phyloP scores from a whole-genome alignment of 208 protist species.

The Leishmania mexicana region DNA sequence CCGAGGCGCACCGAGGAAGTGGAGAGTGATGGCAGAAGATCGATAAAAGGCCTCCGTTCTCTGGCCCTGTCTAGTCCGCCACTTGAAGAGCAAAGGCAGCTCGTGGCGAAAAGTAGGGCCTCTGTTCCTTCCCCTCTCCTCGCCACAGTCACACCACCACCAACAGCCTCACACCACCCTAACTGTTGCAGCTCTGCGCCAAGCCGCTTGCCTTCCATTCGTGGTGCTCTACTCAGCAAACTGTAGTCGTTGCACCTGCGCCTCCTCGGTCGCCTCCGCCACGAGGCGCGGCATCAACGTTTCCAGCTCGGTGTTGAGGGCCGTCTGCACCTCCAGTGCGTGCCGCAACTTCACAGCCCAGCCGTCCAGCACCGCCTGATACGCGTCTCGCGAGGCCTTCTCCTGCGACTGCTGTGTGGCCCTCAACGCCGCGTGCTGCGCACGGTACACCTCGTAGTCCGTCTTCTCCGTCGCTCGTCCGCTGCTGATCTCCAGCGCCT shows the following conservation, averaged over 20 bases:
- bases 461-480: slow-evolving; percentile 39
- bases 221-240: slow-evolving; percentile 21
- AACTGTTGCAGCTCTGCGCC: background rate
- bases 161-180: background rate
- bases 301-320: slow-evolving; percentile 68
- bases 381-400: slow-evolving; percentile 38
- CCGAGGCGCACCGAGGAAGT: background rate
- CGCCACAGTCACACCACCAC: background rate
- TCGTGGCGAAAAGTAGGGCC: background rate
- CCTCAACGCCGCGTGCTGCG: slow-evolving; percentile 40
- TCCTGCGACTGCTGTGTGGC: slow-evolving; percentile 51
- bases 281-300: slow-evolving; percentile 68
- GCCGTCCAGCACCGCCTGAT: slow-evolving; percentile 40
- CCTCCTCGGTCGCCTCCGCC: slow-evolving; percentile 80
- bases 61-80: background rate
- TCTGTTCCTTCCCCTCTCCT: background rate
- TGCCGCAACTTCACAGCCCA: slow-evolving; percentile 60
- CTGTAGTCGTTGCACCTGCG: slow-evolving; percentile 45
- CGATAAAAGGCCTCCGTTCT: background rate
- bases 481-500: slow-evolving; percentile 80
- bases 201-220: background rate
- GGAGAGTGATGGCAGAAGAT: background rate
- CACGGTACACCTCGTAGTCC: slow-evolving; percentile 55
- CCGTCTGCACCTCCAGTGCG: slow-evolving; percentile 58
- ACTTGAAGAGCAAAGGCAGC: background rate